Evolutionary conservation across 441 rosid species (phyloP), one percentile per base, ranked within the genome.

Genomic region (Brassica hybrid): DNA sequence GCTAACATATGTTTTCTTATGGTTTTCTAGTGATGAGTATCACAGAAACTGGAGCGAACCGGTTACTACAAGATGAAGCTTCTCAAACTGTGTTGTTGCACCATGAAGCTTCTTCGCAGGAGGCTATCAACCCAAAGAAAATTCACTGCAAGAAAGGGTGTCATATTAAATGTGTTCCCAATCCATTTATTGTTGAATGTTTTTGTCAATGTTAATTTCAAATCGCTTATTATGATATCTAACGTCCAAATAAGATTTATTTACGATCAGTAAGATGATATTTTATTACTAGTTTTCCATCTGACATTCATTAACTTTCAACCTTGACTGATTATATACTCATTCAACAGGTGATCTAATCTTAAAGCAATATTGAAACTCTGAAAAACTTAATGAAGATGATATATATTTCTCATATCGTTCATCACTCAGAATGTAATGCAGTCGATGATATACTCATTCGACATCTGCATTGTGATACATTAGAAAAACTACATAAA

Each of bases 51-150:
- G 32, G 50, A 8, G 71, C 14, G 23, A 67, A 23, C 2, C 71
- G 71, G 17, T 67, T 67, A 6, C 32, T 67, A 45, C n/a, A 1
- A 3, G 59, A 67, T n/a, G 41, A 67, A 25, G 16, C 13, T 67
- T 17, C 59, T 45, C 71, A 50, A n/a, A 8, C 17, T 38, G 45
- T 38, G 9, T 32, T 67, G 41, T 25, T 67, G 71, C 9, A 23
- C 32, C 59, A 45, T 23, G 71, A 67, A 67, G 17, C 50, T 11
- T n/a, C n/a, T n/a, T 65, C 69, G 18, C 13, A 8, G 13, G 17
- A 18, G 34, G 19, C n/a, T 21, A 34, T 21, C 12, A 4, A 66
- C 7, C 13, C 70, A 38, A 38, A 21, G 3, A 18, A 43, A 14
- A 11, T 66, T 13, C 8, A 43, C 34, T 66, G 70, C 34, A n/a